Base-by-base conservation (phyloP, 1,139 yeast genomes). In the Saccharomyces hybrid region DNA sequence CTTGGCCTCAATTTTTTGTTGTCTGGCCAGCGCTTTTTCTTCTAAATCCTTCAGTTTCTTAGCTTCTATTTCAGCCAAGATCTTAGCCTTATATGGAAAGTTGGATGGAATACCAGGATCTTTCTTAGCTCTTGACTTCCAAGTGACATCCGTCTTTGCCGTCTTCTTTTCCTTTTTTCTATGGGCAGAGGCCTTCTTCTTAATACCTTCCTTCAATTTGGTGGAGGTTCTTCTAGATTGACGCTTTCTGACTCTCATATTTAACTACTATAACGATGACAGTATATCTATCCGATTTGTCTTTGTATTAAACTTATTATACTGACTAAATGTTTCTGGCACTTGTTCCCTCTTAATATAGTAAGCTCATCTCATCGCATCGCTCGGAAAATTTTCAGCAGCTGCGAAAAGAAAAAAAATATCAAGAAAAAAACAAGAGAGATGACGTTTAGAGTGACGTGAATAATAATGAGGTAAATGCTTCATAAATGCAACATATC, bases 71-170 rank as follows among this genome's bases (percentile, higher is more conserved):
- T 93, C 95, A 57, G 78, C 80, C 59, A 93, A 75, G 57, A 93
- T 82, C 71, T 81, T 80, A 61, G 88, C 95, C 72, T 91, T 93
- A 75, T 89, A 91, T 41, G 98, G 99, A 79, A 90, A 93, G 63
- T 86, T 84, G 51, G 96, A 77, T 54, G 99, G 99, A 64, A 93
- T 93, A 63, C 97, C 97, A 6, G 91, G 91, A 70, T 90, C 97
- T 73, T 88, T 91, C 66, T 82, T 82, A 56, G 75, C 74, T 69
- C 85, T 83, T 38, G 96, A 87, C 70, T 82, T 89, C 99, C 99
- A 93, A n/a, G 98, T 91, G 6, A 82, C 82, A 70, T 91, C 97
- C 70, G 82, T 90, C 79, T 93, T 93, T 38, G 96, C 80, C 23
- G 72, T 63, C 74, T 93, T 93, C 64, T 79, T 81, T 69, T 87